Evolutionary conservation across 139 green algal species (phyloP).

Genomic region (Chlamydomonas schloesseri): DNA sequence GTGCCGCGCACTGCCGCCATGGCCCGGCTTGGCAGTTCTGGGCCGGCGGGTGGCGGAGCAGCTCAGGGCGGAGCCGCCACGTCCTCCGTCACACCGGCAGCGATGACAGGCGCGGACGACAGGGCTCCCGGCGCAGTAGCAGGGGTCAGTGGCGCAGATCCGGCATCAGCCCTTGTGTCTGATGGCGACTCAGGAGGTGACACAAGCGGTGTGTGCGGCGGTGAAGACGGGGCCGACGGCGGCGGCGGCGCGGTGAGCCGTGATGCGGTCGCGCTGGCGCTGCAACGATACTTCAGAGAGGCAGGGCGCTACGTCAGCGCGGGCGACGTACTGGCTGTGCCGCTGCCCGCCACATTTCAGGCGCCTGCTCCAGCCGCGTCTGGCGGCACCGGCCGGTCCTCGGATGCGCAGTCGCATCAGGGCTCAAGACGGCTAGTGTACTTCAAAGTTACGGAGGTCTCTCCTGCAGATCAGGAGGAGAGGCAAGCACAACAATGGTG

Average conservation of each 20-base stretch:
- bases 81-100: background rate
- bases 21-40: background rate
- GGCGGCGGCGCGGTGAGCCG: background rate
- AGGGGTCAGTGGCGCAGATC: too few species aligned
- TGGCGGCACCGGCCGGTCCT: too few species aligned
- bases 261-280: constrained; percentile 4
- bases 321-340: constrained; percentile 30
- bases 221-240: background rate
- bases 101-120: too few species aligned
- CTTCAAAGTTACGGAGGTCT: constrained; percentile 27
- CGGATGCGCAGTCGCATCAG: background rate
- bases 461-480: too few species aligned
- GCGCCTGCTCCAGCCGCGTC: too few species aligned
- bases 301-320: background rate
- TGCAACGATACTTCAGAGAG: constrained; percentile 23
- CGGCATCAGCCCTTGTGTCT: background rate
- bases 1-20: background rate
- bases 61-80: background rate
- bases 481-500: too few species aligned
- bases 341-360: background rate
- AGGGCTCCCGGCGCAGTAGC: too few species aligned
- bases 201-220: background rate
- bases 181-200: too few species aligned
- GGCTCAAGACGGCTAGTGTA: background rate
- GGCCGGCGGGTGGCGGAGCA: background rate